Percentiles rank a stretch among this genome's conserved stretches.
phyloP scores from a whole-genome alignment of 192 early-diverging fungal genomes.

The Neocallimastix lanati region DNA sequence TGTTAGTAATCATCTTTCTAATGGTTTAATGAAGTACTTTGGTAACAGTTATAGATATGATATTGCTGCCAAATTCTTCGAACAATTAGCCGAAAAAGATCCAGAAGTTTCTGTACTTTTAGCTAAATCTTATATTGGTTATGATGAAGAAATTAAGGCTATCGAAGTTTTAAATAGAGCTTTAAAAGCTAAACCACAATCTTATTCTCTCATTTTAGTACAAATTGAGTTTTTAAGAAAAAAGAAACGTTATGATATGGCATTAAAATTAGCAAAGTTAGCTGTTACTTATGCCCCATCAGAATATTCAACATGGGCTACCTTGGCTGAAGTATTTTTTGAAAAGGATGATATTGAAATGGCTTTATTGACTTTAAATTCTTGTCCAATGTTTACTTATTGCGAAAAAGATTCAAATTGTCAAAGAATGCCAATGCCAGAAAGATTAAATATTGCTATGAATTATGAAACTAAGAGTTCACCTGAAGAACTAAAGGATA shows the following conservation, averaged over 20 bases:
- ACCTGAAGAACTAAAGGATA: conserved; percentile 38
- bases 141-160: conserved; percentile 84
- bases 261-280: conserved; percentile 72
- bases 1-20: conserved; percentile 71
- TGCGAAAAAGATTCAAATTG: conserved; percentile 12
- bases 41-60: conserved; percentile 56
- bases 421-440: conserved; percentile 73
- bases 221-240: conserved; percentile 78
- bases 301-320: conserved; percentile 89
- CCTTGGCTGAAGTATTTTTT: conserved; percentile 83
- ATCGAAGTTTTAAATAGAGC: conserved; percentile 73
- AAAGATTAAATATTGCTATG: conserved; percentile 73
- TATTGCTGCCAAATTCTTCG: conserved; percentile 66
- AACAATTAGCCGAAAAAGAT: conserved; percentile 48
- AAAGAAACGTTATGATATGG: conserved; percentile 48
- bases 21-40: conserved; percentile 84
- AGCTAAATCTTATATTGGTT: conserved; percentile 54
- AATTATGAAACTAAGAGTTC: conserved; percentile 52
- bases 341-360: conserved; percentile 65
- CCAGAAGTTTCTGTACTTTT: conserved; percentile 79
- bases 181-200: conserved; percentile 53
- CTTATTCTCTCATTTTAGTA: conserved; percentile 68
- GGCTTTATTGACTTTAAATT: conserved; percentile 88
- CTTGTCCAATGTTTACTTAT: conserved; percentile 97
- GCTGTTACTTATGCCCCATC: conserved; percentile 87